Conservation (phyloP, 495 filamentous ascomycete genomes). For the Parachaetomium inaequale region DNA sequence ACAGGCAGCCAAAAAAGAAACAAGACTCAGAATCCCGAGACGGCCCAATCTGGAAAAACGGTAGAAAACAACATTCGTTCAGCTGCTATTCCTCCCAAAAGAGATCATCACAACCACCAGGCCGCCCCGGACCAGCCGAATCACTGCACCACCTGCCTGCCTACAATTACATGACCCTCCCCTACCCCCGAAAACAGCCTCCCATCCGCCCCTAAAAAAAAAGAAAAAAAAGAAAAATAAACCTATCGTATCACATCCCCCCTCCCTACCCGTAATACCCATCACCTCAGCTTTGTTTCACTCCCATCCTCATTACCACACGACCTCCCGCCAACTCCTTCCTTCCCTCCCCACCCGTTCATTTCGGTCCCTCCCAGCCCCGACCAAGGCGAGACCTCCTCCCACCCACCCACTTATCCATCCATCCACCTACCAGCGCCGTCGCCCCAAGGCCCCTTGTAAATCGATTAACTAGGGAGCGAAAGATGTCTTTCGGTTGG, state of each 20-base stretch:
- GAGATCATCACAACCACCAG: background rate
- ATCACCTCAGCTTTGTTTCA: background rate
- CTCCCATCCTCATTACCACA: background rate
- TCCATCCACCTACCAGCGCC: background rate
- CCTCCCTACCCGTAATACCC: too few relatives aligned
- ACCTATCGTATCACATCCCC: constrained; percentile 5
- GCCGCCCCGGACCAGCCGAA: constrained; percentile 15
- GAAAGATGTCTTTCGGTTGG: too few relatives aligned
- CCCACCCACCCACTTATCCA: background rate
- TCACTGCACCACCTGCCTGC: background rate
- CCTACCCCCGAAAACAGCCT: background rate
- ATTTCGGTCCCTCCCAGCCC: background rate
- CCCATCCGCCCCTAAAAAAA: too few relatives aligned
- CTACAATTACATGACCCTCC: background rate
- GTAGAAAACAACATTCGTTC: background rate
- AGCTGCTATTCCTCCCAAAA: background rate
- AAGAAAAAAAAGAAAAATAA: background rate
- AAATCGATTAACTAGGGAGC: too few relatives aligned
- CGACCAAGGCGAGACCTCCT: too few relatives aligned
- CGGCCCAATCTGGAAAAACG: constrained; percentile 4
- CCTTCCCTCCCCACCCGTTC: background rate
- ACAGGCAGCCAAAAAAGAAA: background rate
- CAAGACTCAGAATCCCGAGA: background rate
- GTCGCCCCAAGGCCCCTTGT: background rate
- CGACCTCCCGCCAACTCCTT: too few relatives aligned